These are phyloP conservation scores for Cichorium intybus DNA, from an alignment of 140 eudicot species.

Conservation along the genomic window DNA sequence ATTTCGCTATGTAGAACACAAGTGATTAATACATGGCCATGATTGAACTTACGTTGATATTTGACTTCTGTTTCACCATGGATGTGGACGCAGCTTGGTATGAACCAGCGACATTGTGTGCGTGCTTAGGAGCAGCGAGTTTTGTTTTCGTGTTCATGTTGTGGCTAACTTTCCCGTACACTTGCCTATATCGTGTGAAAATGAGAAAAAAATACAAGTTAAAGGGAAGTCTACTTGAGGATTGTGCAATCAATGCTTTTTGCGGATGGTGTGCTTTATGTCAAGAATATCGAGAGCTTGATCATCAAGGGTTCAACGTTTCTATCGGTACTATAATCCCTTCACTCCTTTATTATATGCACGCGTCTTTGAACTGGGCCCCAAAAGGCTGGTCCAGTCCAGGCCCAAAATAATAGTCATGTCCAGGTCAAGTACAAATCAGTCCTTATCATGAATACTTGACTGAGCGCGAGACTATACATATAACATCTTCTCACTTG, in stretches of 20 bases:
- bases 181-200: conserved; percentile 35
- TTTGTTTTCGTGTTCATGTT: conserved; percentile 27
- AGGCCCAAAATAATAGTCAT: too few species aligned
- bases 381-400: too few species aligned
- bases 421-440: too few species aligned
- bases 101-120: conserved; percentile 39
- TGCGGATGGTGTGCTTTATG: conserved; percentile 50
- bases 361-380: too few species aligned
- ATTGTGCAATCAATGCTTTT: conserved; percentile 32
- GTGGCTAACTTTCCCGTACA: conserved; percentile 36
- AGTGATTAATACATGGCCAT: too few species aligned
- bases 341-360: background rate
- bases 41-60: background rate
- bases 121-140: conserved; percentile 35
- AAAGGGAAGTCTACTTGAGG: conserved; percentile 31
- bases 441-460: too few species aligned
- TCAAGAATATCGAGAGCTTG: conserved; percentile 47
- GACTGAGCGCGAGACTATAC: too few species aligned
- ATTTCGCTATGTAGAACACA: too few species aligned
- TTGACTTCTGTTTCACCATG: conserved; percentile 1
- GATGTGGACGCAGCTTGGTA: conserved; percentile 41
- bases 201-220: conserved; percentile 40
- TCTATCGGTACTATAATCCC: conserved; percentile 26
- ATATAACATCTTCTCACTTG: too few species aligned
- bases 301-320: conserved; percentile 47